phyloP scores from a whole-genome alignment of 2,329 filamentous ascomycete genomes.

The Neophaeococcomyces mojaviensis region DNA sequence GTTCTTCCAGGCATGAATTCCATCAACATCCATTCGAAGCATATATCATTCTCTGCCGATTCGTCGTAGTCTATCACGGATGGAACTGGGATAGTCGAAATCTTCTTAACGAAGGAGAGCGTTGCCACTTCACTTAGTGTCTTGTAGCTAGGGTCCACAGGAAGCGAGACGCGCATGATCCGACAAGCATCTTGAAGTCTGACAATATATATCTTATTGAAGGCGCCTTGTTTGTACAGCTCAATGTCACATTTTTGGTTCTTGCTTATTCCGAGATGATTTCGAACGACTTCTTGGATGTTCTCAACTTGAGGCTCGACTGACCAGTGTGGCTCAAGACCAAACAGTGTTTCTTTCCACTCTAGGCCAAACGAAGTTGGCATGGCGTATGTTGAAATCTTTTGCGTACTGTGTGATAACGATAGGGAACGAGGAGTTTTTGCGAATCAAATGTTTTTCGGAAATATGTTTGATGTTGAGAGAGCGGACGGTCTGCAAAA shows the following conservation, averaged over 20 bases:
- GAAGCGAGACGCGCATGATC: slow-evolving; percentile 22
- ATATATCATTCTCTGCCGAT: slow-evolving; percentile 16
- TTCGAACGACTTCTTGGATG: no score
- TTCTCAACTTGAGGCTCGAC: no score
- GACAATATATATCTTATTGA: slow-evolving; percentile 18
- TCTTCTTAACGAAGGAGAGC: slow-evolving; percentile 16
- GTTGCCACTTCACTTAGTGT: slow-evolving; percentile 22
- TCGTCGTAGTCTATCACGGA: slow-evolving; percentile 13
- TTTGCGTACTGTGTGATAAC: no score
- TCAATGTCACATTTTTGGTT: slow-evolving; percentile 1
- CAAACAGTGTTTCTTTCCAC: no score
- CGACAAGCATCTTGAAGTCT: slow-evolving; percentile 1
- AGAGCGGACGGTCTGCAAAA: no score
- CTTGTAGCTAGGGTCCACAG: slow-evolving; percentile 20
- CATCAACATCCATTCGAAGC: slow-evolving; percentile 26
- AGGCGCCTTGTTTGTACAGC: slow-evolving; percentile 12
- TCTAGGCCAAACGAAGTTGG: no score
- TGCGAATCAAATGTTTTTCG: no score
- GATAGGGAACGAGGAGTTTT: no score
- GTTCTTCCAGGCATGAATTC: slow-evolving; percentile 12
- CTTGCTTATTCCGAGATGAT: no score
- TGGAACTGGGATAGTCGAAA: slow-evolving; percentile 21
- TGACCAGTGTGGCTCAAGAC: no score
- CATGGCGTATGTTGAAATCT: no score
- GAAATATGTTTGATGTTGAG: no score